These are phyloP conservation scores for Fusarium sp. DNA, from an alignment of 2,329 filamentous ascomycete genomes.

Conservation along the genomic window DNA sequence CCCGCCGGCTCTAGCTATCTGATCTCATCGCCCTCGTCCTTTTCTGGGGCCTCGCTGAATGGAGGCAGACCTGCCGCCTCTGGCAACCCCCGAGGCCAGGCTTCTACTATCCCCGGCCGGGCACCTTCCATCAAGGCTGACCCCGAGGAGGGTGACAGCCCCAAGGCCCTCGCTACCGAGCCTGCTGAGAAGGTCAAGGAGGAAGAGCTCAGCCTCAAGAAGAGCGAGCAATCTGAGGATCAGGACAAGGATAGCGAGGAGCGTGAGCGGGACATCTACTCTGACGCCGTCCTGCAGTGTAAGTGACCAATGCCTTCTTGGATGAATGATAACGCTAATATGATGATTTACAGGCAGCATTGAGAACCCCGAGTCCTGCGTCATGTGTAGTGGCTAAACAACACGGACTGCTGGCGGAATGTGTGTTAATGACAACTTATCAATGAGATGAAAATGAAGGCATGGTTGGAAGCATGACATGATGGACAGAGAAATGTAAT, in stretches of 20 bases:
- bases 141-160: conserved; percentile 79
- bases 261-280: conserved; percentile 93
- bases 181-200: conserved; percentile 70
- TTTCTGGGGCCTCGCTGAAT: conserved; percentile 73
- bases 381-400: conserved; percentile 94
- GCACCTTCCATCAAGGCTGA: conserved; percentile 81
- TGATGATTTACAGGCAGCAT: conserved; percentile 75
- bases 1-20: conserved; percentile 59
- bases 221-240: conserved; percentile 76
- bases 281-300: conserved; percentile 90
- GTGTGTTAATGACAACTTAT: conserved; percentile 43
- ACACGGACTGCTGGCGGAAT: conserved; percentile 4
- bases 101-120: conserved; percentile 74
- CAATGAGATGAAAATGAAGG: conserved; percentile 46
- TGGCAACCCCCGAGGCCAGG: conserved; percentile 63
- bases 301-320: conserved; percentile 52
- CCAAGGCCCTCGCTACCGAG: conserved; percentile 80
- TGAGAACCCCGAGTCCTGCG: conserved; percentile 92
- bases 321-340: conserved; percentile 45
- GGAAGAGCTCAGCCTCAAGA: conserved; percentile 69
- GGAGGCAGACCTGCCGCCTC: conserved; percentile 63
- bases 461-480: conserved; percentile 38
- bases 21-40: conserved; percentile 68
- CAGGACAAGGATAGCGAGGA: conserved; percentile 75
- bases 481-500: conserved; percentile 36